Conservation (phyloP, 1,284 basidiomycete species). For the Sanguinoderma infundibulare region DNA sequence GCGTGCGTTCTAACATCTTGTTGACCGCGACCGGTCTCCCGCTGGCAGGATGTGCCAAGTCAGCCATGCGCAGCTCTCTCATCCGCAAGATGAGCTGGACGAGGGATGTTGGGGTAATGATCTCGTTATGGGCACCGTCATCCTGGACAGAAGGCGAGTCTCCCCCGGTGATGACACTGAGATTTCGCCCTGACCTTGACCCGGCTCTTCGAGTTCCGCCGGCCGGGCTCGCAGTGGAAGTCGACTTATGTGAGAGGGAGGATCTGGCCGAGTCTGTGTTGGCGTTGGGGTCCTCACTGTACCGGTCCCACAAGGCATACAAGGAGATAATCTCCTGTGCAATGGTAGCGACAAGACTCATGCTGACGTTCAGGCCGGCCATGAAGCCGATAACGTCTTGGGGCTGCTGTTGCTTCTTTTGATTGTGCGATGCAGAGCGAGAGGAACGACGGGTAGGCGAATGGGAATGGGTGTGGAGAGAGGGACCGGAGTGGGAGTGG, state of each 20-base stretch:
- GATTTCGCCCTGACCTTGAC: slow-evolving; percentile 28
- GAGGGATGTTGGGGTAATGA: slow-evolving; percentile 59
- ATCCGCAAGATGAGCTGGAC: slow-evolving; percentile 63
- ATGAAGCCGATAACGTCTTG: slow-evolving; percentile 85
- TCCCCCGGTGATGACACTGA: slow-evolving; percentile 26
- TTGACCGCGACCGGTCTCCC: slow-evolving; percentile 59
- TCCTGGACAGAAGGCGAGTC: slow-evolving; percentile 33
- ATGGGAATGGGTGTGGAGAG: slow-evolving; percentile 15
- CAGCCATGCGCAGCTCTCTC: slow-evolving; percentile 69
- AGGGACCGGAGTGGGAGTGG: slow-evolving; percentile 55
- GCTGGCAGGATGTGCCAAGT: slow-evolving; percentile 57
- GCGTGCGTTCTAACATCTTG: slow-evolving; percentile 70
- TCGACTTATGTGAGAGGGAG: slow-evolving; percentile 15
- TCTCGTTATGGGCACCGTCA: slow-evolving; percentile 33
- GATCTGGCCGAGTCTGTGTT: slow-evolving; percentile 28
- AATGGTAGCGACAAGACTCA: slow-evolving; percentile 83
- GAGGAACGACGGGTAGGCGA: slow-evolving; percentile 54
- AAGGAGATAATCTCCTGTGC: slow-evolving; percentile 89
- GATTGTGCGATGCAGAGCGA: slow-evolving; percentile 40
- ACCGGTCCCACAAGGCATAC: slow-evolving; percentile 88
- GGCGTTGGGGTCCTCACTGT: slow-evolving; percentile 59
- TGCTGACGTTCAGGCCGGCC: slow-evolving; percentile 83
- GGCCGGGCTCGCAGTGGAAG: not conserved
- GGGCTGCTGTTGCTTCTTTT: slow-evolving; percentile 50
- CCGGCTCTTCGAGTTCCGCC: slow-evolving; percentile 7